phyloP scores from a whole-genome alignment of 345 rosid species.

The Dovyalis caffra region DNA sequence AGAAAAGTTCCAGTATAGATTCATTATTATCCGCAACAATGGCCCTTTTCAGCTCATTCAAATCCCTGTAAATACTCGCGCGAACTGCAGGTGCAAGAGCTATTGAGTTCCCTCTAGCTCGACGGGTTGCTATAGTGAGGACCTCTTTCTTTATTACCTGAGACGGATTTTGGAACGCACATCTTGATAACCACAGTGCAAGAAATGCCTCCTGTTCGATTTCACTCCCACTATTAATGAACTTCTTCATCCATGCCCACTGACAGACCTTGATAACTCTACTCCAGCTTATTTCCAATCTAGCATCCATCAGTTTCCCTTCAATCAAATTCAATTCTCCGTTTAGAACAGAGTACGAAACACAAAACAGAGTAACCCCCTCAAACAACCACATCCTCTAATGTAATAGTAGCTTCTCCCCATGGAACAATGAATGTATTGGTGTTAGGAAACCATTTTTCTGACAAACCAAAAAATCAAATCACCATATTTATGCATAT shows the following conservation, averaged over 20 bases:
- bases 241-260: constrained; percentile 35
- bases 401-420: constrained; percentile 21
- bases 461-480: constrained; percentile 7
- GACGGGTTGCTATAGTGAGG: too few species aligned
- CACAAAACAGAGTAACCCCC: constrained; percentile 16
- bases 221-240: constrained; percentile 40
- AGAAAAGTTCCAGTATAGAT: constrained; percentile 12
- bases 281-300: constrained; percentile 10
- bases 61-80: constrained; percentile 44
- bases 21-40: constrained; percentile 15
- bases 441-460: constrained; percentile 8
- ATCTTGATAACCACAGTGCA: constrained; percentile 51
- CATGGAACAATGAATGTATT: constrained; percentile 15
- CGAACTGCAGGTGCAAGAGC: constrained; percentile 61
- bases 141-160: constrained; percentile 8
- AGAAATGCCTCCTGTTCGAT: constrained; percentile 62
- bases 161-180: constrained; percentile 25
- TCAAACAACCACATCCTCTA: constrained; percentile 18
- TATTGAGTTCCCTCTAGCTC: constrained; percentile 49
- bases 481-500: not conserved
- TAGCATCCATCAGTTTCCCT: constrained; percentile 24
- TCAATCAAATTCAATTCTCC: constrained; percentile 8
- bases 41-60: constrained; percentile 32
- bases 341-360: not conserved
- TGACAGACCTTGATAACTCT: constrained; percentile 20